These are phyloP conservation scores for Trypanosoma lewisi DNA, from an alignment of 208 protist species.

Conservation along the genomic window DNA sequence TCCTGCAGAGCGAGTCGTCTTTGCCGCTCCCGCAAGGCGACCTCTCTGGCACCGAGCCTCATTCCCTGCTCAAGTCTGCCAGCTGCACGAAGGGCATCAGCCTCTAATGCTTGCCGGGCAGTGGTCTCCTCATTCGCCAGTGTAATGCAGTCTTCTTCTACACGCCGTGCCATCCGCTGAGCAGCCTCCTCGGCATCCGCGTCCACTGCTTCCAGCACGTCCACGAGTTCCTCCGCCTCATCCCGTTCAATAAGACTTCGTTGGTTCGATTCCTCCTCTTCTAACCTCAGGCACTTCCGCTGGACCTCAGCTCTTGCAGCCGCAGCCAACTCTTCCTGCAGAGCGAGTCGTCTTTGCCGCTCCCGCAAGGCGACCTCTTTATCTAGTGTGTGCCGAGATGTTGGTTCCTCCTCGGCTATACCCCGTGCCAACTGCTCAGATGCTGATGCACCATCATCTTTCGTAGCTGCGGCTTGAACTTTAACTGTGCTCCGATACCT, in stretches of 20 bases:
- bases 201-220: neutral
- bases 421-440: neutral
- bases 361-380: neutral
- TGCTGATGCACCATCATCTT: neutral
- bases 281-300: neutral
- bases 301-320: neutral
- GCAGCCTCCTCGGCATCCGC: neutral
- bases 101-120: slow-evolving; percentile 1
- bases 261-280: neutral
- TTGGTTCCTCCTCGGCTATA: neutral
- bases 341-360: neutral
- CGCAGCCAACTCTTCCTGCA: neutral
- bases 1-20: neutral
- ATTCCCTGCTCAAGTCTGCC: neutral
- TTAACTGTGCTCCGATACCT: neutral
- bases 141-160: neutral
- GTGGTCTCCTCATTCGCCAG: neutral
- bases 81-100: neutral
- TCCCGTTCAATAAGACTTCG: neutral
- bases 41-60: neutral
- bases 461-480: neutral
- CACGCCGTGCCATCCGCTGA: neutral
- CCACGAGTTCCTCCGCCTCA: neutral
- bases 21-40: neutral
- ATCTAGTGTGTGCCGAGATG: neutral